Conservation (phyloP, 305 asterid genomes). For the Coffea humblotiana region DNA sequence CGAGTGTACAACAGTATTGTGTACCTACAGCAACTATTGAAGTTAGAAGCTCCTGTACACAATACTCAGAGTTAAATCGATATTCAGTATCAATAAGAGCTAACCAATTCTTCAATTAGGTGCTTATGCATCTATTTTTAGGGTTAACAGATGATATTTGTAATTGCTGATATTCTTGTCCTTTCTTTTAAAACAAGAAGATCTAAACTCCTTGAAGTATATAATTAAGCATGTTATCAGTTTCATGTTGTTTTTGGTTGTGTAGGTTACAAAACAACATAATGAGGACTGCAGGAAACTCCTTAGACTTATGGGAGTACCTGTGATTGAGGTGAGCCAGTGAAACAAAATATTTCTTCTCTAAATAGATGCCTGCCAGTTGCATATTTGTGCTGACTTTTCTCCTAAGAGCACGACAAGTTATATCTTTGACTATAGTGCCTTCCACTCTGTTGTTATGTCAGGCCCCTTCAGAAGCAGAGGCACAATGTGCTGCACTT, state of each 20-base stretch:
- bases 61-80: background rate
- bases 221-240: slow-evolving; percentile 5
- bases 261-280: slow-evolving; percentile 84
- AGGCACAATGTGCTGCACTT: slow-evolving; percentile 93
- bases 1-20: background rate
- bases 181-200: background rate
- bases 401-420: background rate
- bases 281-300: slow-evolving; percentile 95
- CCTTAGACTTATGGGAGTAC: slow-evolving; percentile 96
- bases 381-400: slow-evolving; percentile 1
- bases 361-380: background rate
- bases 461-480: slow-evolving; percentile 99
- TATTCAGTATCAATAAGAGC: background rate
- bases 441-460: slow-evolving; percentile 20
- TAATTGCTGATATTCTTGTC: background rate
- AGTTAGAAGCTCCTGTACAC: background rate
- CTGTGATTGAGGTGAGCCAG: slow-evolving; percentile 78
- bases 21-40: background rate
- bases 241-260: slow-evolving; percentile 4
- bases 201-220: background rate
- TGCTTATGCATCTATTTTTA: background rate
- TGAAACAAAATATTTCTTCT: background rate
- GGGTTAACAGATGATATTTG: too few species aligned
- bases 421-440: background rate
- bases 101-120: background rate